A percentile compares a stretch with the other conserved stretches of the same genome.
These are phyloP conservation scores for Backusella mclennaniae DNA, from an alignment of 192 early-diverging fungal genomes.

Conservation along the genomic window DNA sequence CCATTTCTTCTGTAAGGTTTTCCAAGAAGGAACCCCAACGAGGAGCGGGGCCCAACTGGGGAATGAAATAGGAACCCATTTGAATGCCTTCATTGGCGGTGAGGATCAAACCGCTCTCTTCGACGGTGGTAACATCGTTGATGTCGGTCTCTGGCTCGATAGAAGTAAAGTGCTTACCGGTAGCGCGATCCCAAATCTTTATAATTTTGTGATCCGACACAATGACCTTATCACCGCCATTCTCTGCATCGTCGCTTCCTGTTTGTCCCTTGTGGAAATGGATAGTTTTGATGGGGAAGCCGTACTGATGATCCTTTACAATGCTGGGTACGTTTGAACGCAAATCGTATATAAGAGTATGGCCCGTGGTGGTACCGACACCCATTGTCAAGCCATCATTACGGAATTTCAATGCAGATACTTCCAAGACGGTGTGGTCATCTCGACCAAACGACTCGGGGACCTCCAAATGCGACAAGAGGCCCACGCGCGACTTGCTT, in stretches of 20 bases:
- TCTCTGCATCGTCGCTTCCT: constrained; percentile 43
- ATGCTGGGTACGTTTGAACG: constrained; percentile 77
- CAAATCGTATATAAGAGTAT: constrained; percentile 92
- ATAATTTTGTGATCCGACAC: constrained; percentile 89
- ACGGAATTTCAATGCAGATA: constrained; percentile 79
- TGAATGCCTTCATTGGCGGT: constrained; percentile 91
- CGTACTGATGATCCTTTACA: constrained; percentile 98
- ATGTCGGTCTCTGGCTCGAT: constrained; percentile 91
- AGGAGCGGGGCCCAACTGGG: constrained; percentile 89
- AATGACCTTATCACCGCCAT: constrained; percentile 65
- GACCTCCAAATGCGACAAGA: constrained; percentile 54
- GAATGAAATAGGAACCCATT: constrained; percentile 92
- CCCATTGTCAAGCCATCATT: constrained; percentile 83
- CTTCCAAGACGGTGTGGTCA: constrained; percentile 48
- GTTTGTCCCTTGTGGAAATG: constrained; percentile 68
- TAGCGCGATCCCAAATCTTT: constrained; percentile 90
- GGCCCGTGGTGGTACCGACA: constrained; percentile 89
- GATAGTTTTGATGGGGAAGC: constrained; percentile 86
- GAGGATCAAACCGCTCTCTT: constrained; percentile 82
- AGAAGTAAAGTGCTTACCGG: constrained; percentile 84
- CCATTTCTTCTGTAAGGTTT: constrained; percentile 92
- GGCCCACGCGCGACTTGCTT: constrained; percentile 69
- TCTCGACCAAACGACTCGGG: constrained; percentile 30
- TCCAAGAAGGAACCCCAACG: constrained; percentile 93
- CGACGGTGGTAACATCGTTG: constrained; percentile 88